phyloP scores from a whole-genome alignment of 768 basidiomycete genomes.

The Amanita rimosa region DNA sequence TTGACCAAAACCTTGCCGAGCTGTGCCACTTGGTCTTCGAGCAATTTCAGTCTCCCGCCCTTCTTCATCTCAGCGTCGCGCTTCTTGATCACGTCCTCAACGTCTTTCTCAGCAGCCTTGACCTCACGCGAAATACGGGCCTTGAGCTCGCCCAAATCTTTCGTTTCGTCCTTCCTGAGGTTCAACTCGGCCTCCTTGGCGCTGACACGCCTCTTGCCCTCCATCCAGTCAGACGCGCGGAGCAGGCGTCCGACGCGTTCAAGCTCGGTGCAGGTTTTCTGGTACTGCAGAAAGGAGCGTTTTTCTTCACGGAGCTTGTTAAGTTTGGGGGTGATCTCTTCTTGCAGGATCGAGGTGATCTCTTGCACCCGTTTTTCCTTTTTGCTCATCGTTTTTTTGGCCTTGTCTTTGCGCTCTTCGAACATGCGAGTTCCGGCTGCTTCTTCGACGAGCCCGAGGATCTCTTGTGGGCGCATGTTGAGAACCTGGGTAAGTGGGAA shows the following conservation, averaged over 20 bases:
- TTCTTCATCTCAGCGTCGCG: conserved; percentile 85
- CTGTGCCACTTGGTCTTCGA: conserved; percentile 71
- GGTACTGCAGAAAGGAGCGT: conserved; percentile 78
- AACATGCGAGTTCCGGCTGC: conserved; percentile 99
- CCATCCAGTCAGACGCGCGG: conserved; percentile 84
- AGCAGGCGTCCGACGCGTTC: conserved; percentile 75
- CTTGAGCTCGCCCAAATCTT: conserved; percentile 32
- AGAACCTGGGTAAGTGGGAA: conserved; percentile 44
- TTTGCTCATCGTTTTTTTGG: conserved; percentile 90
- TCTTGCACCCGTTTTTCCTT: conserved; percentile 95
- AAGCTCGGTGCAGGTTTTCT: conserved; percentile 80
- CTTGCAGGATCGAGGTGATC: conserved; percentile 63
- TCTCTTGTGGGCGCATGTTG: conserved; percentile 97
- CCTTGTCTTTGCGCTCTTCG: conserved; percentile 96
- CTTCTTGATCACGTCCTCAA: conserved; percentile 54
- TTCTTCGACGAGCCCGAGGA: conserved; percentile 97
- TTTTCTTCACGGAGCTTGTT: conserved; percentile 87
- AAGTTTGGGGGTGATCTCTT: conserved; percentile 93
- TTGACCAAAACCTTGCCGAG: conserved; percentile 77
- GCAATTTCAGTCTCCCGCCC: conserved; percentile 81
- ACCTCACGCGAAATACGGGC: conserved; percentile 42
- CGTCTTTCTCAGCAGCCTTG: conserved; percentile 56
- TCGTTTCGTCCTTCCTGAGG: conserved; percentile 36
- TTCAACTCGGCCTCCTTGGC: conserved; percentile 47
- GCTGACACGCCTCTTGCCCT: conserved; percentile 38